Conservation (phyloP, 2,329 filamentous ascomycete genomes). For the Sarocladium strictum region DNA sequence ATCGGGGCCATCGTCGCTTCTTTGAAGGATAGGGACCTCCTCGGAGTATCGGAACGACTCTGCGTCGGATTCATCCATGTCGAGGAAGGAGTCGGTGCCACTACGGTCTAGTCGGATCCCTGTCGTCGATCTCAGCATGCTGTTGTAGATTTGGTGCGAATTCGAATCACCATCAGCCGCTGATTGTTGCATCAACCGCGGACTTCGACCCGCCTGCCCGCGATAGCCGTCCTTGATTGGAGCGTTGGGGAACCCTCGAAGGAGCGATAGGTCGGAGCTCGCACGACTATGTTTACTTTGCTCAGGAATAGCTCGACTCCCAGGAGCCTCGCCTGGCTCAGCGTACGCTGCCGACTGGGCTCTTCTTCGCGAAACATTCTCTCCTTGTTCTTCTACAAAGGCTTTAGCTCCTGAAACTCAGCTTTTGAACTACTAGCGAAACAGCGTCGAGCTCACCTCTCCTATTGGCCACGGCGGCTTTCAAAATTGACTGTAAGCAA, state of each 20-base stretch:
- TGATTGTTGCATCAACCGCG: constrained; percentile 19
- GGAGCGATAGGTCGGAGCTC: constrained; percentile 62
- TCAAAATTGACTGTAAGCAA: constrained; percentile 70
- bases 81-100: constrained; percentile 47
- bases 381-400: constrained; percentile 32
- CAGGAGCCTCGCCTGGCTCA: constrained; percentile 46
- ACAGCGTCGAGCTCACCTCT: constrained; percentile 68
- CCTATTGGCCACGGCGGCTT: constrained; percentile 60
- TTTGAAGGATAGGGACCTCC: constrained; percentile 60
- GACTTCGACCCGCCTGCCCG: constrained; percentile 25
- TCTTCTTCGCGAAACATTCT: constrained; percentile 43
- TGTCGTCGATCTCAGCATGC: constrained; percentile 42
- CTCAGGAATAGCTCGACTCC: constrained; percentile 48
- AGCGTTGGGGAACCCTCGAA: constrained; percentile 47
- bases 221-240: constrained; percentile 33
- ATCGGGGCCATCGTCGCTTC: constrained; percentile 55
- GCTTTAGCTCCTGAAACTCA: neutral
- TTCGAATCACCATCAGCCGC: constrained; percentile 12
- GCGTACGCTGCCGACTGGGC: constrained; percentile 58
- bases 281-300: constrained; percentile 63
- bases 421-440: neutral
- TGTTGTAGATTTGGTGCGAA: constrained; percentile 36
- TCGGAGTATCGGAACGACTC: constrained; percentile 62
- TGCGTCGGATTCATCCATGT: constrained; percentile 64
- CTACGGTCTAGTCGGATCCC: constrained; percentile 43